Base-by-base conservation (phyloP, 2,329 filamentous ascomycete genomes). In the Xylaria arbuscula region DNA sequence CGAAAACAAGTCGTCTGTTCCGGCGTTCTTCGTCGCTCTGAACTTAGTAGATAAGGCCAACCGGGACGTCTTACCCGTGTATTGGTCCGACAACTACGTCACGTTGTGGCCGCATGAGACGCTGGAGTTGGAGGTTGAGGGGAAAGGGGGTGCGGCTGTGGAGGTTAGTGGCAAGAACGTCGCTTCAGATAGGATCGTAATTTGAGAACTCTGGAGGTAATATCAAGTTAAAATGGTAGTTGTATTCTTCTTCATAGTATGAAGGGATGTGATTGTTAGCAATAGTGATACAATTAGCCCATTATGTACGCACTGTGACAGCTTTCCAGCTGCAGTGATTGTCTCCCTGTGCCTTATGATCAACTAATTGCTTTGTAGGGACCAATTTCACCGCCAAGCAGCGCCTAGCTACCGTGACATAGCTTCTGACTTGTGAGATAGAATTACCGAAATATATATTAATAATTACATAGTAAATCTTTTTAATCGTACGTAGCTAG, bases 71-170 rank as follows among this genome's bases (percentile, higher is more conserved):
- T 70, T 83, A 4, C 86, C 87, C 0, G 82, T 88, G 0, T 79
- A 80, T 22, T 90, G 88, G 88, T 85, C 84, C 0, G 88, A 90
- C 69, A 90, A 90, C 68, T 90, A 90, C 68, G 79, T 90, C 13
- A 89, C 88, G 1, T 76, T 90, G 10, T 89, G 85, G 82, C 87
- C 88, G 0, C 76, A 79, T 0, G 88, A 90, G 79, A 83, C 78
- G 61, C 53, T 88, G 6, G 77, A 75, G 9, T 22, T 87, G 58
- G 72, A 73, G 1, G 80, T 84, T 7, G 66, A 70, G 48, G 73
- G 75, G 9, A 63, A 68, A 24, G 71, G 72, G 1, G 75, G 64
- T 38, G 72, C 68, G 36, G 73, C 70, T n/a, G 69, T 79, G 3
- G 70, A 77, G 22, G 63, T 79, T 15, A 73, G 57, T 2, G 78